Conservation (phyloP, 768 basidiomycete genomes). For the Boletellus ananas region DNA sequence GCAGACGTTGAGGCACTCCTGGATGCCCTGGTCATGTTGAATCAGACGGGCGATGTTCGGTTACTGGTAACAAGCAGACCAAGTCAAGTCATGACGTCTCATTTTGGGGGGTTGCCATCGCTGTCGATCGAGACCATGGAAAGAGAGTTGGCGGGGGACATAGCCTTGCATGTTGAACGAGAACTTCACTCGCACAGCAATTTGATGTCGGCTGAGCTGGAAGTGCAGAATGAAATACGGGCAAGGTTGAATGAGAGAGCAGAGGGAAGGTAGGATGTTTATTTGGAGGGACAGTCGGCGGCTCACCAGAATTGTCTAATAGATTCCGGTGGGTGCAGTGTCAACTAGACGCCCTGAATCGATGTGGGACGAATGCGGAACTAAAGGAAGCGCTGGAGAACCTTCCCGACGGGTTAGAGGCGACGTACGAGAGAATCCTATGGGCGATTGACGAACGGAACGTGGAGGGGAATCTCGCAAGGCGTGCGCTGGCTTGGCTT, state of each 20-base stretch:
- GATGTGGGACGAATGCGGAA: not conserved
- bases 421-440: not conserved
- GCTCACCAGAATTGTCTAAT: not conserved
- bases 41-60: too few species aligned
- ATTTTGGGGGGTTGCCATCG: too few species aligned
- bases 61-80: too few species aligned
- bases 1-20: not conserved
- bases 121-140: not conserved
- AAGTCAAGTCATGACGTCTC: too few species aligned
- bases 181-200: not conserved
- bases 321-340: constrained; percentile 1
- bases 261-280: not conserved
- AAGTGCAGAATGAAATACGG: not conserved
- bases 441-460: not conserved
- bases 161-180: not conserved
- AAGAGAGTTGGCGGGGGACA: not conserved
- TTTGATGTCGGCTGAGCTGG: not conserved
- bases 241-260: not conserved
- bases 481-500: not conserved
- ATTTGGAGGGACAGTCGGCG: not conserved
- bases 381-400: not conserved
- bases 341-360: not conserved
- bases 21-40: not conserved
- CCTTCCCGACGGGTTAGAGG: not conserved
- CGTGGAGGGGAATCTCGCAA: not conserved